Base-by-base conservation (phyloP, 371 early-diverging fungal genomes). In the Mycotypha africana region DNA sequence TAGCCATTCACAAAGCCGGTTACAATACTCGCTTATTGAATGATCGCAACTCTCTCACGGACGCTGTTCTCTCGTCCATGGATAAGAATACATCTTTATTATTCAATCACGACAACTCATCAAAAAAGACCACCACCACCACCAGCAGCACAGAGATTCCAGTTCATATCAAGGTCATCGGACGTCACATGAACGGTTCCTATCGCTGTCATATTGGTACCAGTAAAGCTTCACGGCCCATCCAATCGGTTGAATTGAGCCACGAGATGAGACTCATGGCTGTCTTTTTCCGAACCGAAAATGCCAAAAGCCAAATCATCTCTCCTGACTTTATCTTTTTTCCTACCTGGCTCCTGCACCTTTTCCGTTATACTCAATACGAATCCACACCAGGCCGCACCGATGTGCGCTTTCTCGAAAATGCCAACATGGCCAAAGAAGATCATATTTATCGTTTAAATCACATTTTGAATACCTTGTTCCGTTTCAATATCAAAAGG, bases 401-500 rank as follows among this genome's bases (percentile, higher is more conserved):
- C 3, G 69, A 68, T 20, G 59, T 73, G 23, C 52, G 73, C 0
- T 73, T 73, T 24, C 22, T 68, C 8, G 69, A 66, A 32, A 64
- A 73, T 48, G 66, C 62, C 14, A 49, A 50, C 15, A 44, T 60
- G 30, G 73, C 73, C 7, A 73, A 73, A 40, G 66, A 68, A 38
- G 73, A 73, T 30, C 69, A 68, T 33, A 63, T 73, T 19, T 73
- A 66, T 21, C 56, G 73, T n/a, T 45, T 73, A 9, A 73, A 73
- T 36, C 56, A 68, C 46, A 65, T 68, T 11, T 41, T 73, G 26
- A 73, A 73, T 25, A 63, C 66, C 1, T 42, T 73, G 3, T 73
- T 73, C 22, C 66, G 73, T 6, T 73, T 73, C 46, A 61, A 68
- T 19, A 24, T 73, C 12, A 58, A 60, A 31, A 22, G 48, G 3